Conservation (phyloP, 768 basidiomycete species). For the Hebeloma cylindrosporum region DNA sequence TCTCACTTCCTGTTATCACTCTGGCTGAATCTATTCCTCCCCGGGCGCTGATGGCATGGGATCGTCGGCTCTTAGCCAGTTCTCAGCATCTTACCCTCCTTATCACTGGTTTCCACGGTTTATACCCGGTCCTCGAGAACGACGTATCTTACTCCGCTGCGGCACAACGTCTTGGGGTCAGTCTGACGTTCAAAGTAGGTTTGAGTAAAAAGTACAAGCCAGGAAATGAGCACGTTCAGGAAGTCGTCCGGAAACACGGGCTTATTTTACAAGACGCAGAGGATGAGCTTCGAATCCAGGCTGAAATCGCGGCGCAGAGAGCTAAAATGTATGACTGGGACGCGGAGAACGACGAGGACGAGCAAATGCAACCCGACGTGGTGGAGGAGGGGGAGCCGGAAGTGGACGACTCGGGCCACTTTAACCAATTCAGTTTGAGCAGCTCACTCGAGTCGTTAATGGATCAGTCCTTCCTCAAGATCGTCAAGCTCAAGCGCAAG, state of each 20-base stretch:
- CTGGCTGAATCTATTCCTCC: constrained; percentile 56
- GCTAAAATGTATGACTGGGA: constrained; percentile 29
- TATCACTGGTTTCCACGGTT: constrained; percentile 52
- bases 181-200: constrained; percentile 60
- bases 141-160: constrained; percentile 40
- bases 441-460: constrained; percentile 61
- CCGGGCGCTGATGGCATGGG: constrained; percentile 74
- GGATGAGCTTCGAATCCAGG: constrained; percentile 36
- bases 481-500: constrained; percentile 51
- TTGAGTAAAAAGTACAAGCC: constrained; percentile 64
- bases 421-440: constrained; percentile 65
- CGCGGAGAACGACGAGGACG: constrained; percentile 25
- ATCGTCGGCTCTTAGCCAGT: constrained; percentile 57
- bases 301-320: constrained; percentile 32
- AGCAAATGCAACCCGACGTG: constrained; percentile 16
- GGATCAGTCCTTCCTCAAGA: constrained; percentile 52
- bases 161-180: constrained; percentile 34
- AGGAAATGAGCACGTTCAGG: constrained; percentile 42
- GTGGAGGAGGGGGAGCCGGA: constrained; percentile 33
- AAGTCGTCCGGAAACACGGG: constrained; percentile 51
- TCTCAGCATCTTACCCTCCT: constrained; percentile 64
- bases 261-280: constrained; percentile 45
- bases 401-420: constrained; percentile 38
- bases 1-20: constrained; percentile 55
- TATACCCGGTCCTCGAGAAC: constrained; percentile 51